Evolutionary conservation across 2,329 filamentous ascomycete species (phyloP), one percentile per base, ranked within the genome.

Genomic region (Colletotrichum godetiae): DNA sequence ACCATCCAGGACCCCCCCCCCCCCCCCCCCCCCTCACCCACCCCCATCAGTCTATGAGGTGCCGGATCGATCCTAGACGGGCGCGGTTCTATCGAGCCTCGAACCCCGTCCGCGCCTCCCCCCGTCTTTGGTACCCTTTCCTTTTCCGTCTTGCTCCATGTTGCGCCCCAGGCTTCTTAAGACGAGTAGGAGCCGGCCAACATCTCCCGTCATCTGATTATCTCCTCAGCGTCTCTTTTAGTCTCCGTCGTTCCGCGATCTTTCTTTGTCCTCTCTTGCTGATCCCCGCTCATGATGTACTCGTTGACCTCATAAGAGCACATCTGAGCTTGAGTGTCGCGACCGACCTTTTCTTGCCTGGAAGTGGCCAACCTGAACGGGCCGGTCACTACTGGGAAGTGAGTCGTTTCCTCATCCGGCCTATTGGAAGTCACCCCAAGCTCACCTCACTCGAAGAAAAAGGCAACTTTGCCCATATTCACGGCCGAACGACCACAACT

Each of bases 251-350:
- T 56, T 35, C 35, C 19, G 52, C 35, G 35, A 13, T 35, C 42
- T 19, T 61, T 66, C 71, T 73, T 73, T 73, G 71, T 73, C 56
- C 22, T 52, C 7, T 52, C 13, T 31, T 27, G 61, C 56, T 71
- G 71, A 73, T 73, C 71, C 42, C 24, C 46, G 31, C 49, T 29
- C 42, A 66, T 71, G 60, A 73, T 73, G 68, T 56, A 66, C 37
- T 66, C 27, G 60, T 71, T 73, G 67, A 73, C 52, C 61, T 71
- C 67, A 71, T 57, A 57, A 66, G 24, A 46, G 49, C 19, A 42
- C 15, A 37, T 56, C 46, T 56, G 24, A 61, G 19, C 22, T 19
- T 8, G 13, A 64, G 19, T 31, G n/a, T 65, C 56, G 46, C 27
- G 57, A 57, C 57, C 46, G 37, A 33, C 12, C 19, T 63, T 33